Evolutionary conservation across 805 yeast species (phyloP).

Genomic region (Spathaspora arborariae): DNA sequence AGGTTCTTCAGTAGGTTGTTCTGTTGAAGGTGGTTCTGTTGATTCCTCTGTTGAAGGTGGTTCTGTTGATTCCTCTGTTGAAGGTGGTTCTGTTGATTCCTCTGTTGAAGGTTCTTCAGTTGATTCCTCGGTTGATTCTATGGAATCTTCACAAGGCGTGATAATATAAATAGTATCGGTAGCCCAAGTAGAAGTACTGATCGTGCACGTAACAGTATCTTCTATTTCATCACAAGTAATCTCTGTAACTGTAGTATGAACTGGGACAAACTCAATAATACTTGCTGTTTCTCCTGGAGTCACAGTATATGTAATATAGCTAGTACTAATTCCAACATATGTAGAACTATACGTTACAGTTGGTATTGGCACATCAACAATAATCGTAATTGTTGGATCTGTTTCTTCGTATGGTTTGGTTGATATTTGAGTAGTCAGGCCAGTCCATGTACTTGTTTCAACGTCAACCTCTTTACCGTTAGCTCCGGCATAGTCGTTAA

Average conservation of each 20-base stretch:
- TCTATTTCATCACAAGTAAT: not conserved
- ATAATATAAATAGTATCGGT: not conserved
- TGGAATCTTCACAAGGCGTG: not conserved
- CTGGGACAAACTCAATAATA: slow-evolving; percentile 10
- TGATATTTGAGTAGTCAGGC: slow-evolving; percentile 14
- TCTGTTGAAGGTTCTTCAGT: not conserved
- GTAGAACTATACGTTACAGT: slow-evolving; percentile 14
- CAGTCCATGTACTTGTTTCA: slow-evolving; percentile 19
- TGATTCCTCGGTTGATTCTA: not conserved
- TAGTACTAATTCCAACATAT: slow-evolving; percentile 9
- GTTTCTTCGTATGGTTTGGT: slow-evolving; percentile 15
- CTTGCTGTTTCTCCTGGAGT: slow-evolving; percentile 17
- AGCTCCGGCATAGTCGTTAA: slow-evolving; percentile 7
- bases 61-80: not conserved
- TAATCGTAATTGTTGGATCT: slow-evolving; percentile 19
- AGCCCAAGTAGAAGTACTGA: not conserved
- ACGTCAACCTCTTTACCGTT: slow-evolving; percentile 12
- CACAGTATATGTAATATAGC: slow-evolving; percentile 12
- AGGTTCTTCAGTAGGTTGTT: not conserved
- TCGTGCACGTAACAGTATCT: not conserved
- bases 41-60: not conserved
- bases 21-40: not conserved
- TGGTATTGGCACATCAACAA: slow-evolving; percentile 17
- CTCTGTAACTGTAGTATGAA: not conserved
- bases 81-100: not conserved